Conservation (phyloP, 495 filamentous ascomycete species). For the Durotheca rogersii region DNA sequence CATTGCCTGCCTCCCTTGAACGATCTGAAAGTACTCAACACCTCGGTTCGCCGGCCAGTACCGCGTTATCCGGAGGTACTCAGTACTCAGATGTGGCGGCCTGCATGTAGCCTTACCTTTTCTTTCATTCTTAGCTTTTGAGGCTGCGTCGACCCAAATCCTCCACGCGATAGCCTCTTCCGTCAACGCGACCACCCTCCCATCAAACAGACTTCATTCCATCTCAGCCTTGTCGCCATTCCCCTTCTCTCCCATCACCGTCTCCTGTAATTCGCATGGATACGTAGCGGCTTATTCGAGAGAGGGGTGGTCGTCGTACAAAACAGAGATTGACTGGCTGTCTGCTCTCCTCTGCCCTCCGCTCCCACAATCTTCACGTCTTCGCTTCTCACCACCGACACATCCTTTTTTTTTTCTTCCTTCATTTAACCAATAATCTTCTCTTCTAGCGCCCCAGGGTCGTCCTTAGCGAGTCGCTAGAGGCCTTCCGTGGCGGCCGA, state of each 20-base stretch:
- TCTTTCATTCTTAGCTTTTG: slow-evolving; percentile 19
- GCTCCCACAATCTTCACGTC: slow-evolving; percentile 3
- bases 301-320: slow-evolving; percentile 20
- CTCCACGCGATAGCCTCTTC: slow-evolving; percentile 37
- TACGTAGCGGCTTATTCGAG: slow-evolving; percentile 3
- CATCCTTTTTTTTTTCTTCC: slow-evolving; percentile 8
- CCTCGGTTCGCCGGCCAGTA: neutral
- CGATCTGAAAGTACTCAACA: slow-evolving; percentile 9
- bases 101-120: slow-evolving; percentile 27
- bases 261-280: slow-evolving; percentile 2
- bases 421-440: slow-evolving; percentile 4
- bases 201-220: slow-evolving; percentile 8
- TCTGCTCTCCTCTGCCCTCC: slow-evolving; percentile 22
- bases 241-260: slow-evolving; percentile 9
- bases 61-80: neutral
- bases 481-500: neutral
- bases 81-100: slow-evolving; percentile 3
- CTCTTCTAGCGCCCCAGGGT: slow-evolving; percentile 11
- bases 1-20: slow-evolving; percentile 1
- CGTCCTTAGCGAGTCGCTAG: slow-evolving; percentile 1
- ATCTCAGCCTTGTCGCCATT: slow-evolving; percentile 20
- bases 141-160: slow-evolving; percentile 26
- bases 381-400: neutral
- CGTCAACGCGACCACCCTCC: slow-evolving; percentile 19
- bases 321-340: slow-evolving; percentile 12